Evolutionary conservation across 129 eudicot genomes (phyloP), one percentile per base, ranked within the genome.

Genomic region (Dittrichia graveolens): DNA sequence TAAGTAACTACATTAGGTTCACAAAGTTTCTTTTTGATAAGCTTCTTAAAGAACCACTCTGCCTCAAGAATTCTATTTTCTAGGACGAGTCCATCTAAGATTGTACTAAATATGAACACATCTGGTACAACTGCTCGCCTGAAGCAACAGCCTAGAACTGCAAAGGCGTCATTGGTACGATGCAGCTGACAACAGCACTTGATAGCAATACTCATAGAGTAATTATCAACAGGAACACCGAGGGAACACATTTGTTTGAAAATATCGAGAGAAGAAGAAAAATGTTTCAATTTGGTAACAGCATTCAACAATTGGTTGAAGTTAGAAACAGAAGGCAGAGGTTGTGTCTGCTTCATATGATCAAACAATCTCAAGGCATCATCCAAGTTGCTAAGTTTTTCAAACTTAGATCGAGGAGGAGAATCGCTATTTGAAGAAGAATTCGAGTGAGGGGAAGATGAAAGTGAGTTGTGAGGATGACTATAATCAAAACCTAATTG

Each of bases 41-140:
- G 18, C 60, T 73, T 73, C 8, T 47, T 73, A 52, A 73, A 73
- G 5, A 73, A 14, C 5, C 0, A n/a, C 16, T 48, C 70, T 0
- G 49, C 78, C 37, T 72, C 77, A n/a, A 34, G 0, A 67, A 67
- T 49, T 14, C 60, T 48, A 49, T 67, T 59, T 67, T 67, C 73
- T 0, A 2, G 46, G 2, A 67, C 4, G 10, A 49, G 58, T 6
- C 59, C 60, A n/a, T 67, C 46, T 43, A 75, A 48, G 43, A 75
- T 72, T 41, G 65, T 50, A n/a, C 3, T 75, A 64, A 11, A 75
- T 8, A 7, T 52, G 24, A 2, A 3, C 0, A 19, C 65, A 52
- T 19, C 6, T 0, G 79, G 79, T 24, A 47, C 73, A 47, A 67
- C 5, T 47, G 45, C 13, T 7, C 44, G 61, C 73, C 7, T 49